phyloP scores from a whole-genome alignment of 2,329 filamentous ascomycete species.

The Claviceps lovelessii region DNA sequence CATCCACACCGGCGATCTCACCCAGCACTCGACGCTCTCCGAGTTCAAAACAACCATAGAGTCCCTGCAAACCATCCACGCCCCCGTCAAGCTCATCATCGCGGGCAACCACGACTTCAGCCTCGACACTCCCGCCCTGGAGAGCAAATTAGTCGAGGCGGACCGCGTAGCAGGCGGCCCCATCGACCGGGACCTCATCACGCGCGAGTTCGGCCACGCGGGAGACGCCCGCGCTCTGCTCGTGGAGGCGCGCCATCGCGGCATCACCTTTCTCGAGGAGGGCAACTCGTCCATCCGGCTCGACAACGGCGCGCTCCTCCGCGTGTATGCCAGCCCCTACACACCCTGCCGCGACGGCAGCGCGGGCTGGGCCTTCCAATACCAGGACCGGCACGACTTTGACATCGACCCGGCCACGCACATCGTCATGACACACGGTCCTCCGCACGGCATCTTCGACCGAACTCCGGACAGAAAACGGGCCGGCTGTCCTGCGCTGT shows the following conservation, averaged over 20 bases:
- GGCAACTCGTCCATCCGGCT: constrained; percentile 34
- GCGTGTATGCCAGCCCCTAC: constrained; percentile 38
- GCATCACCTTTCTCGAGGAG: constrained; percentile 33
- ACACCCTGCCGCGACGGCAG: constrained; percentile 28
- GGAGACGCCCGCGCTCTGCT: constrained; percentile 10
- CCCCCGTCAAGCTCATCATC: constrained; percentile 39
- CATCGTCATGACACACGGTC: constrained; percentile 41
- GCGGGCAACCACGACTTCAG: constrained; percentile 41
- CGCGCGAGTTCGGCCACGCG: constrained; percentile 16
- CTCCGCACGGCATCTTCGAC: constrained; percentile 39
- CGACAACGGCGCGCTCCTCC: constrained; percentile 33
- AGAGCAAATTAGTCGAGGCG: too few species aligned
- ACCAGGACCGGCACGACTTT: constrained; percentile 26
- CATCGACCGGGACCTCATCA: constrained; percentile 1
- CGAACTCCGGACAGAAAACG: constrained; percentile 6
- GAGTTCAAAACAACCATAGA: constrained; percentile 28
- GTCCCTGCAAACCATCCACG: constrained; percentile 27
- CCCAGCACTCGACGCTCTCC: constrained; percentile 22
- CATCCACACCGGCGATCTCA: constrained; percentile 40
- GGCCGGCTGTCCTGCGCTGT: constrained; percentile 30
- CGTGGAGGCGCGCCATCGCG: constrained; percentile 18
- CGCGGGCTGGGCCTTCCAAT: constrained; percentile 35
- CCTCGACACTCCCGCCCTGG: constrained; percentile 16
- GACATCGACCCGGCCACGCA: constrained; percentile 24
- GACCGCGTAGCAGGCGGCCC: too few species aligned